Evolutionary conservation across 2,329 filamentous ascomycete species (phyloP).

Genomic region (Xylaria sp.): DNA sequence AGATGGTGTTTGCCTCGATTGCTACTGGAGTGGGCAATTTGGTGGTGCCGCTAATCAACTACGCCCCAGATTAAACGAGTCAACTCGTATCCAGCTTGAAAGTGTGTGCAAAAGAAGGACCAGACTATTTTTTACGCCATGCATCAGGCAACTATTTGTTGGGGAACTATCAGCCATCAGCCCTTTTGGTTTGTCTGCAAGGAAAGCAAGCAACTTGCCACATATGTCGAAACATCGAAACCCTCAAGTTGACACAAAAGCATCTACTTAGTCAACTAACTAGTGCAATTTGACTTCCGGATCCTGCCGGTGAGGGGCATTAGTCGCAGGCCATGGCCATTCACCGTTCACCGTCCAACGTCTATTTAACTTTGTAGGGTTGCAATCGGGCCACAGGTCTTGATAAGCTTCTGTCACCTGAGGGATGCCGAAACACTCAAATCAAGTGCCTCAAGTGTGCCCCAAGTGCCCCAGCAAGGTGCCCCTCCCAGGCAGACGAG

Average conservation of each 20-base stretch:
- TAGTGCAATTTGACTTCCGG: constrained; percentile 20
- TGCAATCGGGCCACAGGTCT: constrained; percentile 26
- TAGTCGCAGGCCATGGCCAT: neutral
- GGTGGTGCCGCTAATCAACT: constrained; percentile 16
- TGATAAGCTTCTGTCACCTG: constrained; percentile 39
- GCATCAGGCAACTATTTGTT: neutral
- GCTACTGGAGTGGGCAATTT: constrained; percentile 2
- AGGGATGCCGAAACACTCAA: constrained; percentile 25
- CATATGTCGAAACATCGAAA: neutral
- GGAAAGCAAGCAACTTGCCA: constrained; percentile 13
- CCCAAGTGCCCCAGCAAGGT: neutral
- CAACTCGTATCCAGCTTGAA: neutral
- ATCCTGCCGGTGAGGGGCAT: constrained; percentile 25
- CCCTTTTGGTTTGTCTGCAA: constrained; percentile 17
- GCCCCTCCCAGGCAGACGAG: constrained; percentile 26
- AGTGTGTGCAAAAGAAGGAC: constrained; percentile 3
- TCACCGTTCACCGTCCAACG: constrained; percentile 14
- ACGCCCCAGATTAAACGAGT: constrained; percentile 8
- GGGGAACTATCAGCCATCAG: constrained; percentile 3
- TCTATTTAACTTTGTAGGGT: constrained; percentile 22
- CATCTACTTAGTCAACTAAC: neutral
- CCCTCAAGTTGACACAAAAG: neutral
- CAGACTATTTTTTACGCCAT: neutral
- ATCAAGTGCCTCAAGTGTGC: constrained; percentile 11
- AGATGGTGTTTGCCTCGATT: constrained; percentile 10